A percentile compares a stretch with the other conserved stretches of the same genome.
Conservation (phyloP, 306 rosid genomes). For the Mimosa bimucronata region DNA sequence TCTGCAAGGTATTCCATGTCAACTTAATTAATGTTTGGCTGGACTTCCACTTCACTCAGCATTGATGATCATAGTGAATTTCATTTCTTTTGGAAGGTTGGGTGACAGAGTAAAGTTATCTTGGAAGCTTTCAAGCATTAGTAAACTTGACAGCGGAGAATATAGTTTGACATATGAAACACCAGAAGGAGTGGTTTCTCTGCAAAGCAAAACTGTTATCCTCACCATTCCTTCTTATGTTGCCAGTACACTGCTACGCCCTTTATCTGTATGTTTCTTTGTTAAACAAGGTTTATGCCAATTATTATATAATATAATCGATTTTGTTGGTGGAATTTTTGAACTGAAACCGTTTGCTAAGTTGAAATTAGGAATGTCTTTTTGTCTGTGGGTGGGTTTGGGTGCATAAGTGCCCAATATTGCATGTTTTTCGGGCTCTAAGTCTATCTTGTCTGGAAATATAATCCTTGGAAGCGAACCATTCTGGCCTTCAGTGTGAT, state of each 20-base stretch:
- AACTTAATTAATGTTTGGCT: slow-evolving; percentile 20
- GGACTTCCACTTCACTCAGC: slow-evolving; percentile 29
- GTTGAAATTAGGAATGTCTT: slow-evolving; percentile 20
- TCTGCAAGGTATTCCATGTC: slow-evolving; percentile 61
- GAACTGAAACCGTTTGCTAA: slow-evolving; percentile 20
- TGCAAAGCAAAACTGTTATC: slow-evolving; percentile 77
- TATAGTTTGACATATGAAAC: slow-evolving; percentile 84
- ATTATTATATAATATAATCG: slow-evolving; percentile 18
- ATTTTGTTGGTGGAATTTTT: slow-evolving; percentile 31
- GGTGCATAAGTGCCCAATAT: background rate
- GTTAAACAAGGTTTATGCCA: slow-evolving; percentile 30
- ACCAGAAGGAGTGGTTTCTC: slow-evolving; percentile 80
- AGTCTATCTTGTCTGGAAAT: slow-evolving; percentile 11
- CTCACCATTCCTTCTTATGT: slow-evolving; percentile 89
- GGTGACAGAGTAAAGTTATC: slow-evolving; percentile 82
- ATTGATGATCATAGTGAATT: slow-evolving; percentile 33
- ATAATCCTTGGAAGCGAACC: background rate
- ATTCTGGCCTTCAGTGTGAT: background rate
- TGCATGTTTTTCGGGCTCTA: background rate
- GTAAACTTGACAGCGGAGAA: slow-evolving; percentile 71
- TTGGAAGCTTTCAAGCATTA: slow-evolving; percentile 85
- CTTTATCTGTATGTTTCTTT: slow-evolving; percentile 73
- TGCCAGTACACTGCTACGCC: slow-evolving; percentile 79
- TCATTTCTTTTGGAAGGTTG: slow-evolving; percentile 61
- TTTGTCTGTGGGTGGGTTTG: background rate